phyloP scores from a whole-genome alignment of 176 grass and related monocot species.

The Urochloa ruziziensis region DNA sequence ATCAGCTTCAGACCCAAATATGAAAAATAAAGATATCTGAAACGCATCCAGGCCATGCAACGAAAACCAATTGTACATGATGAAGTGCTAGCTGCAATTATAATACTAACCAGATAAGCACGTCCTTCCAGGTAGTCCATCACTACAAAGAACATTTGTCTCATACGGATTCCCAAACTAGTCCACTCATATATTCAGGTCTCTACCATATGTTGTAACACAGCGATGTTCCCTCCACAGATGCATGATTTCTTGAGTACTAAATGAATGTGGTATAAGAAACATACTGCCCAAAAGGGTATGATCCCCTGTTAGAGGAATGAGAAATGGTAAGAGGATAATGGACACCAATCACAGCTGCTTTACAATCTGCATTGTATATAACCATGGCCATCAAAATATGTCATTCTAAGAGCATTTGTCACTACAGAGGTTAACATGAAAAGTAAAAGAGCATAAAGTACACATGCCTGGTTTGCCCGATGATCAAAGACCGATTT shows the following conservation, averaged over 20 bases:
- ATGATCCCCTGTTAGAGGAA: conserved; percentile 50
- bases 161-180: conserved; percentile 73
- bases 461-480: conserved; percentile 77
- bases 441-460: conserved; percentile 40
- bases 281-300: conserved; percentile 80
- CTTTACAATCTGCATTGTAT: background rate
- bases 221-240: conserved; percentile 92
- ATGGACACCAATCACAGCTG: background rate
- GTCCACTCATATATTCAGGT: conserved; percentile 70
- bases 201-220: conserved; percentile 53
- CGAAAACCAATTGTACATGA: background rate
- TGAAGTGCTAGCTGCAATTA: background rate
- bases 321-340: conserved; percentile 1
- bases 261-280: conserved; percentile 81
- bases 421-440: too few species aligned
- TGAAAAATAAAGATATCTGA: too few species aligned
- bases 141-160: conserved; percentile 86
- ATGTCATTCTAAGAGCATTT: too few species aligned
- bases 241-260: conserved; percentile 72
- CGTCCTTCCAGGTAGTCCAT: conserved; percentile 84
- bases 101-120: conserved; percentile 70
- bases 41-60: background rate
- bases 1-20: too few species aligned
- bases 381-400: background rate
- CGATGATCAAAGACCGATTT: conserved; percentile 89